Evolutionary conservation across 1,284 basidiomycete species (phyloP).

Genomic region (Entoloma clypeatum): DNA sequence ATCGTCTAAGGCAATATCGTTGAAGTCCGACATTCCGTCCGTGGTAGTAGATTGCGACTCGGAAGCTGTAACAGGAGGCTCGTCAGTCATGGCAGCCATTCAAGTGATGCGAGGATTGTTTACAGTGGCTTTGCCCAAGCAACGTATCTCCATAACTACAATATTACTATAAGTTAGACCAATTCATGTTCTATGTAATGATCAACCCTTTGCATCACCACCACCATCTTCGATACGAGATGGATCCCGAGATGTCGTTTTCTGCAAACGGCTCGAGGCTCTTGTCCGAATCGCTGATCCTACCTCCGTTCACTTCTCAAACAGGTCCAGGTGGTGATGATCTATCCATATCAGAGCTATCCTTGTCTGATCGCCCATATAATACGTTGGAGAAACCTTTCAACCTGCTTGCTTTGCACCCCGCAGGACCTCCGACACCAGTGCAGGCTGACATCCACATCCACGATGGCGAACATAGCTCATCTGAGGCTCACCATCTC

Average conservation of each 20-base stretch:
- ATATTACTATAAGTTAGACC: too few species aligned
- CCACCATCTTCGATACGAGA: too few species aligned
- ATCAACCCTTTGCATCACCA: too few species aligned
- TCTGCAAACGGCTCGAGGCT: conserved; percentile 41
- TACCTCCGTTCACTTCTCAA: conserved; percentile 38
- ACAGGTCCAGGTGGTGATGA: conserved; percentile 49
- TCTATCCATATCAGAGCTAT: conserved; percentile 62
- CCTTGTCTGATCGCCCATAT: conserved; percentile 39
- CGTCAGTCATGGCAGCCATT: too few species aligned
- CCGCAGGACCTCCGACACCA: conserved; percentile 13
- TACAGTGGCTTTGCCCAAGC: too few species aligned
- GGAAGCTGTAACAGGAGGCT: too few species aligned
- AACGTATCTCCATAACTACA: too few species aligned
- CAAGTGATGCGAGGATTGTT: too few species aligned
- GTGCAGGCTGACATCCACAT: conserved; percentile 9
- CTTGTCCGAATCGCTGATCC: conserved; percentile 47
- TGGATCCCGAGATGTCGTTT: conserved; percentile 33
- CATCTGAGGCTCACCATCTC: conserved; percentile 8
- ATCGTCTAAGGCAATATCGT: conserved; percentile 60
- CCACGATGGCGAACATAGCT: conserved; percentile 2
- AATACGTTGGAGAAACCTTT: conserved; percentile 32
- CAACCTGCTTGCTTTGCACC: conserved; percentile 38
- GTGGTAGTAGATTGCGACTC: conserved; percentile 40
- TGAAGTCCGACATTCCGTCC: conserved; percentile 56
- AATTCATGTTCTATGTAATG: too few species aligned